Conservation (phyloP, 768 basidiomycete genomes). For the Mycena polygramma region DNA sequence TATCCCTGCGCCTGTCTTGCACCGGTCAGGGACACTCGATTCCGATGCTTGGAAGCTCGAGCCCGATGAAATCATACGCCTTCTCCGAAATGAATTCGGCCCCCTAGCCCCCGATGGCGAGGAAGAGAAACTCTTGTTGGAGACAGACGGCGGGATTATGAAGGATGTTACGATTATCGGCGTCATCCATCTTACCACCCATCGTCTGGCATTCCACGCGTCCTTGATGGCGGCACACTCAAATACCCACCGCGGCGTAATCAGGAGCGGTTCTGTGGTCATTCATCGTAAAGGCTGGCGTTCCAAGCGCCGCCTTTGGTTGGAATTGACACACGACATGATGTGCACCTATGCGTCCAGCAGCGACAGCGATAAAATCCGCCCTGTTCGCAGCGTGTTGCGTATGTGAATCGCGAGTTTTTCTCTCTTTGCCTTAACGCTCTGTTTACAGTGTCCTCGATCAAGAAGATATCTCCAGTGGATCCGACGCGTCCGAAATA, state of each 20-base stretch:
- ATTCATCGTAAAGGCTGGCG: conserved; percentile 61
- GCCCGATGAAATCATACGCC: conserved; percentile 60
- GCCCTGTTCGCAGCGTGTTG: conserved; percentile 66
- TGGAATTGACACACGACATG: conserved; percentile 74
- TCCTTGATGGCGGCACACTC: conserved; percentile 63
- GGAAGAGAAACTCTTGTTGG: conserved; percentile 65
- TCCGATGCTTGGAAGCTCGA: conserved; percentile 51
- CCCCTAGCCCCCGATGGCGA: conserved; percentile 56
- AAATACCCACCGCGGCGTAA: conserved; percentile 48
- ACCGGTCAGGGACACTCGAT: conserved; percentile 44
- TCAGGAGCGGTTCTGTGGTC: conserved; percentile 65
- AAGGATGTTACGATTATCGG: conserved; percentile 34
- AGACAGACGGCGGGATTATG: conserved; percentile 58
- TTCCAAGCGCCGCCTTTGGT: conserved; percentile 66
- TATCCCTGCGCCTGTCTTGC: conserved; percentile 38
- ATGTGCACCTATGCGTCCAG: conserved; percentile 68
- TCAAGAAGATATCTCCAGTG: conserved; percentile 58
- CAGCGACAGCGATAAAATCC: conserved; percentile 64
- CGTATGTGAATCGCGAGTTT: conserved; percentile 51
- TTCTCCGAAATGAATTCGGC: conserved; percentile 72
- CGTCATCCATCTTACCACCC: conserved; percentile 57
- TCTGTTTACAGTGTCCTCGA: conserved; percentile 58
- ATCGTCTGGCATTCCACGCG: conserved; percentile 76
- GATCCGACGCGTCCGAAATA: conserved; percentile 60
- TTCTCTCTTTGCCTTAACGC: not conserved